phyloP scores from a whole-genome alignment of 768 basidiomycete genomes.

The Pulveroboletus sp. region DNA sequence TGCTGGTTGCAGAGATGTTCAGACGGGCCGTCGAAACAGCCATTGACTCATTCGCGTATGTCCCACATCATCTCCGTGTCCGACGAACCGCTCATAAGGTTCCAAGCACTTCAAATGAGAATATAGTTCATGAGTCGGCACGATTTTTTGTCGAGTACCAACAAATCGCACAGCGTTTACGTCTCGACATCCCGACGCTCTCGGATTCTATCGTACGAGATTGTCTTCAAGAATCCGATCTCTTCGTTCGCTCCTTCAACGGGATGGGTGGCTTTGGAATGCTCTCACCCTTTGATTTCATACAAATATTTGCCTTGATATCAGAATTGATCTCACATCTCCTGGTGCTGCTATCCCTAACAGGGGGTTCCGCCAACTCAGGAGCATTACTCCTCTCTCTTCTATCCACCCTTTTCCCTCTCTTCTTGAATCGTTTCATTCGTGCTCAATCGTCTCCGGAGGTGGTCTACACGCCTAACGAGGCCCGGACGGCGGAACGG shows the following conservation, averaged over 20 bases:
- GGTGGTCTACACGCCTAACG: constrained; percentile 44
- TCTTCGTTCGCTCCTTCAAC: constrained; percentile 77
- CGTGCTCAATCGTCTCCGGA: constrained; percentile 40
- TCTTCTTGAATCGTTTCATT: constrained; percentile 50
- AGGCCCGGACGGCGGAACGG: constrained; percentile 60
- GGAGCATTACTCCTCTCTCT: constrained; percentile 58
- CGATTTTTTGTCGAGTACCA: constrained; percentile 72
- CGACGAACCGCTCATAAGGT: constrained; percentile 3
- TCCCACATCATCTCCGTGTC: constrained; percentile 18
- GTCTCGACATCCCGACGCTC: constrained; percentile 74
- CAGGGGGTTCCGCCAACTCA: constrained; percentile 47
- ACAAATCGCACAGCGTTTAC: constrained; percentile 72
- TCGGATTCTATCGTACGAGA: constrained; percentile 69
- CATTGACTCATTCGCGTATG: constrained; percentile 73
- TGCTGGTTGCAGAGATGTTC: constrained; percentile 58
- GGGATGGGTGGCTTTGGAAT: constrained; percentile 71
- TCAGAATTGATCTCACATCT: constrained; percentile 71
- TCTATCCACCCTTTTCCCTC: constrained; percentile 55
- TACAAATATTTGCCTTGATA: constrained; percentile 64
- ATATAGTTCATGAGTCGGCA: constrained; percentile 66
- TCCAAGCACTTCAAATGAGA: constrained; percentile 64
- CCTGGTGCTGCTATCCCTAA: constrained; percentile 63
- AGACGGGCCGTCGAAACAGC: constrained; percentile 60
- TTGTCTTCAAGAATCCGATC: constrained; percentile 80
- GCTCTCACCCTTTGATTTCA: constrained; percentile 74